These are phyloP conservation scores for Pestalotiopsis sp. DNA, from an alignment of 2,329 filamentous ascomycete genomes.

Conservation along the genomic window DNA sequence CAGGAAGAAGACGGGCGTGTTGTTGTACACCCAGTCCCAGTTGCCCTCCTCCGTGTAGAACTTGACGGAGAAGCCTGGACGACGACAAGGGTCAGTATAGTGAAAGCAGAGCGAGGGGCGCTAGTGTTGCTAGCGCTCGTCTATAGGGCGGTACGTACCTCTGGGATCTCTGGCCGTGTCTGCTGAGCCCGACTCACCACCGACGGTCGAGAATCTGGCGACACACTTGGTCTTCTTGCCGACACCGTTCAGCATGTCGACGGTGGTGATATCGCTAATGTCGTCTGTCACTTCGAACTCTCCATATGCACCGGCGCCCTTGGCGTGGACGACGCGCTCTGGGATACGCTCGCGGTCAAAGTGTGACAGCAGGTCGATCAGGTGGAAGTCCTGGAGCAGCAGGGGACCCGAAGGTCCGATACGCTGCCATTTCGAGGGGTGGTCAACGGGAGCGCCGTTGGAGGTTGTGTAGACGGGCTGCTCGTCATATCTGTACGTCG, in stretches of 20 bases:
- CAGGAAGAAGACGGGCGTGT: conserved; percentile 78
- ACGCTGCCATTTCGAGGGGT: conserved; percentile 52
- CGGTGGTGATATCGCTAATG: conserved; percentile 46
- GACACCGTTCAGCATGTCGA: conserved; percentile 51
- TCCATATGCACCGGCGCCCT: conserved; percentile 40
- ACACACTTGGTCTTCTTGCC: conserved; percentile 65
- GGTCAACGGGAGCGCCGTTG: conserved; percentile 60
- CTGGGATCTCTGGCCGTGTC: conserved; percentile 64
- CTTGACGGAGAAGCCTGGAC: conserved; percentile 67
- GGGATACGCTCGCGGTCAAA: conserved; percentile 56
- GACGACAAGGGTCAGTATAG: not conserved
- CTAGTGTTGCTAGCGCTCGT: conserved; percentile 5
- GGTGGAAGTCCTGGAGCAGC: conserved; percentile 66
- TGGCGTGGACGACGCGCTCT: conserved; percentile 46
- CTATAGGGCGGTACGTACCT: conserved; percentile 18
- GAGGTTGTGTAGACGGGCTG: conserved; percentile 62
- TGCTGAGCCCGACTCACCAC: conserved; percentile 68
- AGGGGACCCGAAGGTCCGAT: conserved; percentile 60
- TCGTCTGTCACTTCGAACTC: conserved; percentile 51
- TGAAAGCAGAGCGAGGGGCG: not conserved
- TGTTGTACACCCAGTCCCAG: conserved; percentile 77
- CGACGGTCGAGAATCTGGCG: conserved; percentile 71
- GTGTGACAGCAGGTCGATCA: conserved; percentile 63
- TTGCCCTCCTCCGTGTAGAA: conserved; percentile 74
- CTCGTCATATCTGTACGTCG: conserved; percentile 57